Percentiles rank a stretch among this genome's conserved stretches.
phyloP scores from a whole-genome alignment of 2,329 filamentous ascomycete species.

The Hypomyces rosellus region DNA sequence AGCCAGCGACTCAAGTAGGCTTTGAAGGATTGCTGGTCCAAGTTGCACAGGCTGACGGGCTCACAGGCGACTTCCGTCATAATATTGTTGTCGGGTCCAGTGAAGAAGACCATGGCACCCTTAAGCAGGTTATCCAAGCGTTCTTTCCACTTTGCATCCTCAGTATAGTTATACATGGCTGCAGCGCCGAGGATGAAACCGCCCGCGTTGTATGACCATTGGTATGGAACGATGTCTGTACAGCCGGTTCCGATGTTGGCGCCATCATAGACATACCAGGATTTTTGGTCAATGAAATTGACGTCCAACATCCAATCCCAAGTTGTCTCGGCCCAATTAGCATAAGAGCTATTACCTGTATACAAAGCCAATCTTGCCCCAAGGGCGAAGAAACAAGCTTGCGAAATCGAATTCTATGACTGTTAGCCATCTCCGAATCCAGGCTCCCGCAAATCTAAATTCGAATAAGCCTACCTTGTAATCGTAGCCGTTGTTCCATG shows the following conservation, averaged over 20 bases:
- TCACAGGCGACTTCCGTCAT: slow-evolving; percentile 65
- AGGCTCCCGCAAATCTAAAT: background rate
- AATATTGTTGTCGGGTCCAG: slow-evolving; percentile 42
- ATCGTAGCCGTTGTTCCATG: slow-evolving; percentile 73
- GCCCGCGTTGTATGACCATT: slow-evolving; percentile 66
- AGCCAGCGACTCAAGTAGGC: slow-evolving; percentile 57
- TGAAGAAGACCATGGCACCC: slow-evolving; percentile 50
- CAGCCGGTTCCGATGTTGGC: slow-evolving; percentile 52
- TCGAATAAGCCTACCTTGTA: slow-evolving; percentile 46
- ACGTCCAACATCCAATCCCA: slow-evolving; percentile 62
- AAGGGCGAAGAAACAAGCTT: slow-evolving; percentile 57
- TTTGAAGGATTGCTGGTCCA: slow-evolving; percentile 59
- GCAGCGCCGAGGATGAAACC: slow-evolving; percentile 60
- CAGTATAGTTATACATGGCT: slow-evolving; percentile 61
- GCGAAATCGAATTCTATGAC: slow-evolving; percentile 57
- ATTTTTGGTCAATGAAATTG: slow-evolving; percentile 49
- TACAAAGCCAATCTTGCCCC: slow-evolving; percentile 66
- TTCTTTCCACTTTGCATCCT: slow-evolving; percentile 48
- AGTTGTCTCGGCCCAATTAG: slow-evolving; percentile 66
- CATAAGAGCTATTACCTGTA: slow-evolving; percentile 70
- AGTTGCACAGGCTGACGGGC: slow-evolving; percentile 51
- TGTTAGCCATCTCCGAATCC: slow-evolving; percentile 17
- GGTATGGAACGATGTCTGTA: slow-evolving; percentile 50
- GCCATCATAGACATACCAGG: slow-evolving; percentile 59
- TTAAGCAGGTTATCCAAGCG: slow-evolving; percentile 52